A percentile compares a stretch with the other conserved stretches of the same genome.
Conservation (phyloP, 768 basidiomycete species). For the Rhodosporidiobolus sp. region DNA sequence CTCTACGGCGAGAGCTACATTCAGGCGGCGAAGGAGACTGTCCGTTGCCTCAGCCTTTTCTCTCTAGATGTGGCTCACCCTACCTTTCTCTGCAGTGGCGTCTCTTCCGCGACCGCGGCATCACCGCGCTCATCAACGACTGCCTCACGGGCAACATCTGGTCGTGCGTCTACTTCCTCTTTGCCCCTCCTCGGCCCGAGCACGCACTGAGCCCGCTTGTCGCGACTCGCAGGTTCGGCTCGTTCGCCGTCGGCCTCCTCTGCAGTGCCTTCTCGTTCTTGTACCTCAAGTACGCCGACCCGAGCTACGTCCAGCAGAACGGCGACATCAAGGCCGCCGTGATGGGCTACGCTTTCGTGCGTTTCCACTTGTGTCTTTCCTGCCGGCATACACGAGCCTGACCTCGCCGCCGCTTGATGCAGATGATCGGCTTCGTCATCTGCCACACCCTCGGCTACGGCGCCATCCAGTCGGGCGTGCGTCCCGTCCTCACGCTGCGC, state of each 20-base stretch:
- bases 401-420: too few species aligned
- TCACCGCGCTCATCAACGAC: slow-evolving; percentile 44
- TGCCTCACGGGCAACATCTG: slow-evolving; percentile 39
- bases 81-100: too few species aligned
- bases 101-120: slow-evolving; percentile 43
- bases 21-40: slow-evolving; percentile 42
- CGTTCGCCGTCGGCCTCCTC: slow-evolving; percentile 34
- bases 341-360: slow-evolving; percentile 8
- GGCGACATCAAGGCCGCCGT: slow-evolving; percentile 11
- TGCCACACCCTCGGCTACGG: slow-evolving; percentile 41
- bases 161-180: slow-evolving; percentile 6
- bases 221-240: slow-evolving; percentile 8
- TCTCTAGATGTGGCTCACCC: too few species aligned
- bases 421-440: slow-evolving; percentile 43
- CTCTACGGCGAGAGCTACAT: slow-evolving; percentile 44
- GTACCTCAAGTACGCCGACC: slow-evolving; percentile 34
- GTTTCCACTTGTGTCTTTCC: background rate
- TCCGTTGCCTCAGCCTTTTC: too few species aligned
- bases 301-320: slow-evolving; percentile 31
- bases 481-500: slow-evolving; percentile 33
- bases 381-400: background rate
- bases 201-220: background rate
- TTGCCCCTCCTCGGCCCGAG: too few species aligned
- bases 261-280: slow-evolving; percentile 38
- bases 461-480: slow-evolving; percentile 25